Evolutionary conservation across 2,329 filamentous ascomycete species (phyloP).

Genomic region (Aspergillus ruber): DNA sequence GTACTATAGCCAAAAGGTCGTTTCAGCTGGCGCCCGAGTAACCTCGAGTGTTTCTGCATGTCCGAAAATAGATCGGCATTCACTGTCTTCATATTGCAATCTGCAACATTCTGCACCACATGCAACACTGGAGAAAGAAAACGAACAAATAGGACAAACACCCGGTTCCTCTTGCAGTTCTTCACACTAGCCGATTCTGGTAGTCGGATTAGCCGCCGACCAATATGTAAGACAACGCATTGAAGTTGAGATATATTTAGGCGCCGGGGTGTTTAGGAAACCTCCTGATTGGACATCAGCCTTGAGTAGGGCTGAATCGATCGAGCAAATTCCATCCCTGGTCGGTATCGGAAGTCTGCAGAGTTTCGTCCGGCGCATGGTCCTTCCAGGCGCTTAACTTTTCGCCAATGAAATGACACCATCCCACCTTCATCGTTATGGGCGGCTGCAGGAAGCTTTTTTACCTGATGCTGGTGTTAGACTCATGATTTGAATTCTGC

Average conservation of each 20-base stretch:
- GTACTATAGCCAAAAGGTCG: background rate
- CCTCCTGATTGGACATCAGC: background rate
- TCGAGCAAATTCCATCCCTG: background rate
- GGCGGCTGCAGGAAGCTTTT: conserved; percentile 20
- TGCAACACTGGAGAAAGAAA: background rate
- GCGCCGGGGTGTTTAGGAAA: background rate
- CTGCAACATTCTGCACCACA: background rate
- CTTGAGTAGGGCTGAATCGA: background rate
- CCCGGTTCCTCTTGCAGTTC: conserved; percentile 6
- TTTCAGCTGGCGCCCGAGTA: background rate
- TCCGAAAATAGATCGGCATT: background rate
- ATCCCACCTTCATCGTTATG: conserved; percentile 11
- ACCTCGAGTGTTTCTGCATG: background rate
- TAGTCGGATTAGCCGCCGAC: conserved; percentile 16
- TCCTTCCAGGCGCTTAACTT: conserved; percentile 15
- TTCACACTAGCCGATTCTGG: conserved; percentile 20
- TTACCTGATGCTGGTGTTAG: conserved; percentile 22
- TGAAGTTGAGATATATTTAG: background rate
- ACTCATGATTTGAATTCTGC: background rate
- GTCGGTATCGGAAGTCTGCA: conserved; percentile 4
- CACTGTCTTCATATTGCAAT: background rate
- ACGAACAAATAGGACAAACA: background rate
- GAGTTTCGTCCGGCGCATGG: conserved; percentile 22
- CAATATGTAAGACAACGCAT: conserved; percentile 6
- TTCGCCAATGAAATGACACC: conserved; percentile 15